Conservation (phyloP, 805 yeast species). For the Saccharomycopsis sp. region DNA sequence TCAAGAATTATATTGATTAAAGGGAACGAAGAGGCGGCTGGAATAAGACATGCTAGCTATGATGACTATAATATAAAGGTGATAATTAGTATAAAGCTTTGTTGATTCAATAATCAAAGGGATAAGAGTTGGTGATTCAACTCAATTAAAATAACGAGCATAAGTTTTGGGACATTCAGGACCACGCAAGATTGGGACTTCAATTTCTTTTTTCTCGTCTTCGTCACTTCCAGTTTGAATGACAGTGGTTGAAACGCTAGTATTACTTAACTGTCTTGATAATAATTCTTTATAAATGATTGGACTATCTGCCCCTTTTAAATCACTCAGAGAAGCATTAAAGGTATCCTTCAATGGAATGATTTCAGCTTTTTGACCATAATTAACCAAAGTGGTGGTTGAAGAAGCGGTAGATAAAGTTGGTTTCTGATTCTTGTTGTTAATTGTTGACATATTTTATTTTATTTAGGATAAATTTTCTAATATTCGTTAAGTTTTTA, state of each 20-base stretch:
- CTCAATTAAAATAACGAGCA: constrained; percentile 10
- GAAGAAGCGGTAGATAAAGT: too few relatives aligned
- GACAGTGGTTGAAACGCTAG: background rate
- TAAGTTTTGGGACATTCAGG: constrained; percentile 17
- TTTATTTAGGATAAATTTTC: too few relatives aligned
- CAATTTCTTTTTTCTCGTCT: background rate
- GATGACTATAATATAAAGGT: too few relatives aligned
- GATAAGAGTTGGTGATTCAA: background rate
- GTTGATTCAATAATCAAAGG: background rate
- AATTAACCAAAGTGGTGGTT: constrained; percentile 2
- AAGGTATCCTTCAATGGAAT: constrained; percentile 8
- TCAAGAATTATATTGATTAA: too few relatives aligned
- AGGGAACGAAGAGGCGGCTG: too few relatives aligned
- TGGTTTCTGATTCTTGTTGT: too few relatives aligned
- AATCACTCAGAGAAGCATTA: constrained; percentile 1
- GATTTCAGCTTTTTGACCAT: background rate
- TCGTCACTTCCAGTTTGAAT: background rate
- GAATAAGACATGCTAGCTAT: too few relatives aligned
- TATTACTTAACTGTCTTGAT: background rate
- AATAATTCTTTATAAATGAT: constrained; percentile 10
- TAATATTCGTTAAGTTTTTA: too few relatives aligned
- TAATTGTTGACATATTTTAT: too few relatives aligned
- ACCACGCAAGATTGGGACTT: constrained; percentile 14
- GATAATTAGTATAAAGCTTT: too few relatives aligned
- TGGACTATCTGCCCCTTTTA: constrained; percentile 15